A percentile compares a stretch with the other conserved stretches of the same genome.
Conservation (phyloP, 2,329 filamentous ascomycete genomes). For the Verticillium albo-atrum region DNA sequence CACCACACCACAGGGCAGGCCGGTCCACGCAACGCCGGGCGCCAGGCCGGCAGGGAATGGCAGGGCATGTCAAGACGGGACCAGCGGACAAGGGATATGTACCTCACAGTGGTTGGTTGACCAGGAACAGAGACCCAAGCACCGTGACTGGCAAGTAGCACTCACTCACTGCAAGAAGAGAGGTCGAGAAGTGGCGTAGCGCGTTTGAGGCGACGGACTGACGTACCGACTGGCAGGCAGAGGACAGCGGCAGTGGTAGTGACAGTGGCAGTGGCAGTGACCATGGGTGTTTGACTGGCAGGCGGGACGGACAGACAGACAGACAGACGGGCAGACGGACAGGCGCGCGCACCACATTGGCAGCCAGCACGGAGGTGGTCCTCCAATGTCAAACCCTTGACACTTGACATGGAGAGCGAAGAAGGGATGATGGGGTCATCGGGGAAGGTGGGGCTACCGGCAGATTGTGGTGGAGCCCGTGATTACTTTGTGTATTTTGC, state of each 20-base stretch:
- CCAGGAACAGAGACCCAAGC: too few relatives aligned
- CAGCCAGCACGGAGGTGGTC: not conserved
- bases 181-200: too few relatives aligned
- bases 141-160: not conserved
- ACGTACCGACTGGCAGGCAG: too few relatives aligned
- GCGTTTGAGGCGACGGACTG: too few relatives aligned
- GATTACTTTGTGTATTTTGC: not conserved
- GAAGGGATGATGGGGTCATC: not conserved
- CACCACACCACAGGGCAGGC: not conserved
- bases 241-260: too few relatives aligned
- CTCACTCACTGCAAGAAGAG: too few relatives aligned
- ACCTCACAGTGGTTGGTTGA: too few relatives aligned
- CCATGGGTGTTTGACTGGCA: not conserved
- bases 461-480: not conserved
- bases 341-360: not conserved
- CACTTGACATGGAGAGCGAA: not conserved
- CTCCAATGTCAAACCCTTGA: not conserved
- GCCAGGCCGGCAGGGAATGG: not conserved
- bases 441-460: not conserved
- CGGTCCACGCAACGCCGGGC: too few relatives aligned
- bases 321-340: not conserved
- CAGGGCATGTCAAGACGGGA: not conserved
- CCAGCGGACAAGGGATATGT: too few relatives aligned
- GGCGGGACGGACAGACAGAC: not conserved
- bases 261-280: too few relatives aligned